These are phyloP conservation scores for Talaromyces sp. DNA, from an alignment of 2,329 filamentous ascomycete species.

Conservation along the genomic window DNA sequence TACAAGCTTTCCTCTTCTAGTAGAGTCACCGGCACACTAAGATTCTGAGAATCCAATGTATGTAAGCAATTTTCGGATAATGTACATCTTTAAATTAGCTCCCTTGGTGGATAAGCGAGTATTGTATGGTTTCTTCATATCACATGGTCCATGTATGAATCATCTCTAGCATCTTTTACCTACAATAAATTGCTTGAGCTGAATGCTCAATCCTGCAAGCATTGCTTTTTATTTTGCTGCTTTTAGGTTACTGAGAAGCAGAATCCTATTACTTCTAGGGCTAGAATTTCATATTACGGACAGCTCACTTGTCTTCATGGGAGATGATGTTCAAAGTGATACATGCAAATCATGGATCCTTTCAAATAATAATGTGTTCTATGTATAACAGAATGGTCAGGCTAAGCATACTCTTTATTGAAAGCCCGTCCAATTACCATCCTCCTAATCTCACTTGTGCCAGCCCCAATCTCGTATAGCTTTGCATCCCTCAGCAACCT, in stretches of 20 bases:
- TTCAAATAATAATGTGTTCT: neutral
- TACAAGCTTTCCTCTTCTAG: neutral
- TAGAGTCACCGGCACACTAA: neutral
- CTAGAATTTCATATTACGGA: neutral
- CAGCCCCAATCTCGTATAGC: constrained; percentile 94
- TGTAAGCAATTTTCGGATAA: neutral
- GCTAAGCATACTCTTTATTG: constrained; percentile 70
- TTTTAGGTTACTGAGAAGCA: neutral
- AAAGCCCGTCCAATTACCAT: constrained; percentile 94
- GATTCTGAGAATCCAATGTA: neutral
- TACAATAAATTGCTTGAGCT: neutral
- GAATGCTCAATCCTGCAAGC: neutral
- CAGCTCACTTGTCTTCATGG: neutral
- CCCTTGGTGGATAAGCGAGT: neutral
- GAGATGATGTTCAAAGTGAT: neutral
- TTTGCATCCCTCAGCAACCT: constrained; percentile 74
- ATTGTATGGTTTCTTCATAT: neutral
- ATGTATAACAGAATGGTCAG: neutral
- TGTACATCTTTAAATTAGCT: neutral
- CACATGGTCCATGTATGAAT: neutral
- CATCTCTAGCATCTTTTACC: neutral
- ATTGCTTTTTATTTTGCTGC: neutral
- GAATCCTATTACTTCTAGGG: neutral
- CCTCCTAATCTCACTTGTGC: constrained; percentile 86
- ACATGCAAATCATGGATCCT: neutral